These are phyloP conservation scores for Kluyveromyces wickerhamii DNA, from an alignment of 805 yeast species.

Conservation along the genomic window DNA sequence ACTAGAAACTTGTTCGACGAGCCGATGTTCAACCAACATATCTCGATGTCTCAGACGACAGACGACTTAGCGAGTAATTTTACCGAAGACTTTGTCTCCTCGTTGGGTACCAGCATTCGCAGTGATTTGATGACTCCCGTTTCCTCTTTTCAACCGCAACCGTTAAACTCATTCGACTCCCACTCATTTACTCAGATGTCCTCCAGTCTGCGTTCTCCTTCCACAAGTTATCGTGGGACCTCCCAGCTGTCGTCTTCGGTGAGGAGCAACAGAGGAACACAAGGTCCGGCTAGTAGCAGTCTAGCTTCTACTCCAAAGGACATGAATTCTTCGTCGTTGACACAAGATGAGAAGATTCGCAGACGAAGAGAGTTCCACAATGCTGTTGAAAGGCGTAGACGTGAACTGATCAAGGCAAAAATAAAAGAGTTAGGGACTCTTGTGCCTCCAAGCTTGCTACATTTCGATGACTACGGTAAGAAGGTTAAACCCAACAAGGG, in stretches of 20 bases:
- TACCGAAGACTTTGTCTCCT: constrained; percentile 25
- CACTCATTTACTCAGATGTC: constrained; percentile 13
- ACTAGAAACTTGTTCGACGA: constrained; percentile 16
- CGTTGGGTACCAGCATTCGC: constrained; percentile 24
- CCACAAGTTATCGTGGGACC: constrained; percentile 28
- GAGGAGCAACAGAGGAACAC: constrained; percentile 16
- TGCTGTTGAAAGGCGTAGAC: constrained; percentile 86
- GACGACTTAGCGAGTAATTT: constrained; percentile 18
- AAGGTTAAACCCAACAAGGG: constrained; percentile 81
- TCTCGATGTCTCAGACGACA: neutral
- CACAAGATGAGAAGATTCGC: constrained; percentile 56
- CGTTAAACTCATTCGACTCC: constrained; percentile 12
- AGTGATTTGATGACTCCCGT: constrained; percentile 23
- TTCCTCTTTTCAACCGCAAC: constrained; percentile 23
- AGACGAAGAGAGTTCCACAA: constrained; percentile 86
- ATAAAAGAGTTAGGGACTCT: constrained; percentile 75
- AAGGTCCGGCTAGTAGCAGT: constrained; percentile 21
- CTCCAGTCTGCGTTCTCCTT: constrained; percentile 25
- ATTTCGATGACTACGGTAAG: constrained; percentile 39
- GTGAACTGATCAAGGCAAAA: constrained; percentile 84
- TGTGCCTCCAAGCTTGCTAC: constrained; percentile 68
- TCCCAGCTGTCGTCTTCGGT: constrained; percentile 24
- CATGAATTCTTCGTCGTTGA: constrained; percentile 14
- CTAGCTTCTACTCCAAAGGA: constrained; percentile 33
- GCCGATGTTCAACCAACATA: constrained; percentile 6